phyloP scores from a whole-genome alignment of 1,139 yeast species.

The Lodderomyces theae region DNA sequence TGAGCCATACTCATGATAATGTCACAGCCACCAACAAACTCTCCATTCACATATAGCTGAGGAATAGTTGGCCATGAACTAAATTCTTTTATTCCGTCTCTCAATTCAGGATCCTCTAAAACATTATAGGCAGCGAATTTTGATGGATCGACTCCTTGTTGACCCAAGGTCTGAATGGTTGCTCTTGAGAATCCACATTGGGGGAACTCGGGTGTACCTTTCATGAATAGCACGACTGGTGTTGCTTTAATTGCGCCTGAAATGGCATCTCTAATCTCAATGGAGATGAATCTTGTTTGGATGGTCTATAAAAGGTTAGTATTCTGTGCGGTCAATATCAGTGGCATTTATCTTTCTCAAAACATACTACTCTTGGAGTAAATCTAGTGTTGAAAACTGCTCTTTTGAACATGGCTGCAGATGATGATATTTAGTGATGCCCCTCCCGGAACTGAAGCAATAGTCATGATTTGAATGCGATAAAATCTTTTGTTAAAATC shows the following conservation, averaged over 20 bases:
- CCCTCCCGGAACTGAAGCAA: too few relatives aligned
- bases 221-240: conserved; percentile 93
- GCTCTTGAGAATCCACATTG: conserved; percentile 98
- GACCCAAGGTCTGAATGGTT: conserved; percentile 88
- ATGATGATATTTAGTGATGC: too few relatives aligned
- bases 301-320: conserved; percentile 7
- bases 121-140: conserved; percentile 98
- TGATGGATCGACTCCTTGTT: conserved; percentile 94
- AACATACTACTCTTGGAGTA: conserved; percentile 7
- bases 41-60: conserved; percentile 67
- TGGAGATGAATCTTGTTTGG: conserved; percentile 56
- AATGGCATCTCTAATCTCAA: conserved; percentile 79
- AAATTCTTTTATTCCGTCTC: conserved; percentile 92
- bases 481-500: not conserved
- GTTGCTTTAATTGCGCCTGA: conserved; percentile 82
- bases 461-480: too few relatives aligned
- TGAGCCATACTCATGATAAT: conserved; percentile 90
- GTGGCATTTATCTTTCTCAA: not conserved
- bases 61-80: conserved; percentile 95
- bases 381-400: conserved; percentile 17
- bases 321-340: too few relatives aligned
- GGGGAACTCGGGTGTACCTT: conserved; percentile 97
- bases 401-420: conserved; percentile 26
- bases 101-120: conserved; percentile 87
- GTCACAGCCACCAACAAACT: conserved; percentile 97